These are phyloP conservation scores for Cubamyces sp. DNA, from an alignment of 768 basidiomycete species.

Conservation along the genomic window DNA sequence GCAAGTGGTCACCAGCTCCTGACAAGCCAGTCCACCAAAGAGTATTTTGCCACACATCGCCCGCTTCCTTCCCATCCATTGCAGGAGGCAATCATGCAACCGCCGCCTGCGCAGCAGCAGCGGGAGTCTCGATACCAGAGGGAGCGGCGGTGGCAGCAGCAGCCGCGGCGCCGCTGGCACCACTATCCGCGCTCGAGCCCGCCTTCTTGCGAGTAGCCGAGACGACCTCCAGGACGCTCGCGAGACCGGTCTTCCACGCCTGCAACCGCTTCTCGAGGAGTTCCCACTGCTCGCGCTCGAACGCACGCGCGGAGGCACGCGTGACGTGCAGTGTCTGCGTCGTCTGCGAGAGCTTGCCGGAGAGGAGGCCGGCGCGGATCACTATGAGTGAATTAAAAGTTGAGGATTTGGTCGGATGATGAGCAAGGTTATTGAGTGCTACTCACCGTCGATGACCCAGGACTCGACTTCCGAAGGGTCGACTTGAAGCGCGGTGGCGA, in stretches of 20 bases:
- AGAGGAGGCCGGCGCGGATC: constrained; percentile 77
- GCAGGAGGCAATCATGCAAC: constrained; percentile 9
- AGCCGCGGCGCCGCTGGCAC: constrained; percentile 3
- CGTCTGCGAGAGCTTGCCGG: constrained; percentile 84
- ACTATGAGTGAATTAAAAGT: constrained; percentile 45
- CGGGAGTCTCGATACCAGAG: constrained; percentile 14
- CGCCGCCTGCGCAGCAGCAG: constrained; percentile 15
- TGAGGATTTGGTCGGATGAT: not conserved
- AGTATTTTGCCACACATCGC: not conserved
- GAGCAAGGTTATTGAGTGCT: constrained; percentile 3
- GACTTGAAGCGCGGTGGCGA: constrained; percentile 70
- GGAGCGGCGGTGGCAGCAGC: constrained; percentile 7
- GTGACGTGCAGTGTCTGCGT: constrained; percentile 73
- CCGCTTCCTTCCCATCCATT: no score
- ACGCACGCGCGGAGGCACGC: constrained; percentile 74
- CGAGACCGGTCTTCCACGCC: constrained; percentile 78
- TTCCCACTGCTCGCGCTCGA: constrained; percentile 82
- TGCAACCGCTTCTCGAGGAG: constrained; percentile 70
- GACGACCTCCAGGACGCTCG: constrained; percentile 72
- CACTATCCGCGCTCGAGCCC: constrained; percentile 13
- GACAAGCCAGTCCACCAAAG: not conserved
- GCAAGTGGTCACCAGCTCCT: not conserved
- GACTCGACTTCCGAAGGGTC: constrained; percentile 71
- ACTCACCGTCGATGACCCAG: constrained; percentile 85
- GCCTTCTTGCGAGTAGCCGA: constrained; percentile 47